Base-by-base conservation (phyloP, 306 rosid genomes). In the Trifolium dubium region DNA sequence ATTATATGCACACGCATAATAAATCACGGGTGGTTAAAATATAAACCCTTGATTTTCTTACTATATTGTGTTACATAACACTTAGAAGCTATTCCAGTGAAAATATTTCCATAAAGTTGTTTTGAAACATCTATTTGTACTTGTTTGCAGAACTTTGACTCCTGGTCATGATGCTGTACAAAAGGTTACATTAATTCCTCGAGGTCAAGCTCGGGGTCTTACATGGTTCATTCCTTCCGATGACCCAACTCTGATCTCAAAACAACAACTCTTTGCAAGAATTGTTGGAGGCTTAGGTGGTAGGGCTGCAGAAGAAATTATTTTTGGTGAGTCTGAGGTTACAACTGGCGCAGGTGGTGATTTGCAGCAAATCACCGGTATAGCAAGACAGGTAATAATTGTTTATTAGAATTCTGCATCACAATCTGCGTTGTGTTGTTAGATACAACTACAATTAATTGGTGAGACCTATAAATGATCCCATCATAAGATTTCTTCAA, bases 321-420 rank as follows among this genome's bases (percentile, higher is more conserved):
- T 95, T 80, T 95, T 95, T 64, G 99, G 99, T 47, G 97, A 92
- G 83, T 91, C 98, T 12, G 99, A 95, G 88, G 97, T 95, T 81
- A 95, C 99, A 73, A 95, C 99, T 29, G 99, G 98, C 49, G 99
- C 98, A 68, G 97, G 96, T 65, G 99, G 99, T 81, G 99, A 95
- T 83, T 84, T 95, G 87, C 96, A 89, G 77, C 99, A 95, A 86
- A 92, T 95, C 71, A 88, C 98, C 44, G 89, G 99, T 70, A 83
- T 95, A 85, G 99, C 99, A 67, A 95, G 77, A 84, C 99, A 95
- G 98, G 99, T 92, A 87, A 65, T 92, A 87, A 58, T 61, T 71
- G 5, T 59, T 35, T 60, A 6, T 35, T 35, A 46, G 64, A 23
- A 69, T 73, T 30, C 7, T 8, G 18, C 32, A 10, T 37, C 10